Conservation (phyloP, 352 stramenopile species). For the Saprolegnia diclina region DNA sequence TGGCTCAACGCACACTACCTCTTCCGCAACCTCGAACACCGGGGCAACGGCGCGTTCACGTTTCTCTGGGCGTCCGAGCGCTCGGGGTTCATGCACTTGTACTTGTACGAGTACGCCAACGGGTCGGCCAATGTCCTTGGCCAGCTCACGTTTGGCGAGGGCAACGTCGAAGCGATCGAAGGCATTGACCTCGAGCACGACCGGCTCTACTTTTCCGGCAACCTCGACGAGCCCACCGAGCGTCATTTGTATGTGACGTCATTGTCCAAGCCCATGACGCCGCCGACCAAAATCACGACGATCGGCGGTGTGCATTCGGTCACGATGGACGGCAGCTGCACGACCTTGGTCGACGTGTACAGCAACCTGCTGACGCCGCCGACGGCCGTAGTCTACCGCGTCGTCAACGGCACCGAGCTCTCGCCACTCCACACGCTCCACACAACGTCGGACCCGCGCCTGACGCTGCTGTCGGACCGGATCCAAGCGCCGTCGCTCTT, state of each 20-base stretch:
- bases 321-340: constrained; percentile 85
- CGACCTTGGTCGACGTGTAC: constrained; percentile 74
- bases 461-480: constrained; percentile 49
- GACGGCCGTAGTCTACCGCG: constrained; percentile 46
- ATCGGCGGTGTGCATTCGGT: constrained; percentile 85
- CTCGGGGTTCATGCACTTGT: constrained; percentile 93
- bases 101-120: constrained; percentile 90
- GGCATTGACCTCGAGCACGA: constrained; percentile 71
- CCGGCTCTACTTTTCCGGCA: constrained; percentile 86
- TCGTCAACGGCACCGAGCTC: constrained; percentile 35
- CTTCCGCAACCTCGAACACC: constrained; percentile 79
- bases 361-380: constrained; percentile 69
- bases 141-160: constrained; percentile 57
- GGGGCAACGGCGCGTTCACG: constrained; percentile 82
- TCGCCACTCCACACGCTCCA: constrained; percentile 46
- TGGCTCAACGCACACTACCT: constrained; percentile 96
- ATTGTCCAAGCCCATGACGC: constrained; percentile 36
- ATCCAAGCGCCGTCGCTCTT: constrained; percentile 60
- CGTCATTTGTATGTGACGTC: constrained; percentile 86
- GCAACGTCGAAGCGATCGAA: constrained; percentile 78
- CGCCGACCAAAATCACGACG: constrained; percentile 47
- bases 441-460: constrained; percentile 52
- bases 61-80: constrained; percentile 94
- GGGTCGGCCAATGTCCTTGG: constrained; percentile 38
- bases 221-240: constrained; percentile 82